Percentiles rank a stretch among this genome's conserved stretches.
These are phyloP conservation scores for Saturnispora ahearnii DNA, from an alignment of 805 yeast species.

Conservation along the genomic window DNA sequence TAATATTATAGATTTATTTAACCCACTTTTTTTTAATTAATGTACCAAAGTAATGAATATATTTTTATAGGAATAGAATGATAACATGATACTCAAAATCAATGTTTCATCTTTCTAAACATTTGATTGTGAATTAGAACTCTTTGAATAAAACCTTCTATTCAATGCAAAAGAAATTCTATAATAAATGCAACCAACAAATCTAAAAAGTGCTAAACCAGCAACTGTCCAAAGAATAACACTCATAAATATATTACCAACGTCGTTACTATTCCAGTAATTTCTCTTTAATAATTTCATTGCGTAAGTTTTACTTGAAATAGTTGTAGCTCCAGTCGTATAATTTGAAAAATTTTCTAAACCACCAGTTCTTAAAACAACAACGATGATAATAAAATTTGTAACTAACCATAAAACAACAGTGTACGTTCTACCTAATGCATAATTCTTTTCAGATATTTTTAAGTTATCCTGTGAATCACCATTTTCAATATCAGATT, in stretches of 20 bases:
- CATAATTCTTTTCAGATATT: constrained; percentile 58
- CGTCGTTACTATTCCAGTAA: constrained; percentile 14
- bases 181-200: constrained; percentile 61
- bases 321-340: constrained; percentile 11
- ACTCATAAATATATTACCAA: constrained; percentile 51
- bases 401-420: constrained; percentile 82
- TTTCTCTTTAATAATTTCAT: constrained; percentile 12
- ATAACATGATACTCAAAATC: no score
- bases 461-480: constrained; percentile 26
- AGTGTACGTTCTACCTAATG: constrained; percentile 78
- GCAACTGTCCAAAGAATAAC: constrained; percentile 91
- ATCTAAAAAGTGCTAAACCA: constrained; percentile 69
- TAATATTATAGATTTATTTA: no score
- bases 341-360: constrained; percentile 33
- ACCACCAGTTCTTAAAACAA: constrained; percentile 81
- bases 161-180: constrained; percentile 19
- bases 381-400: constrained; percentile 68
- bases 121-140: not conserved
- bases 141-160: constrained; percentile 16
- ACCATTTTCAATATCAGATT: constrained; percentile 30
- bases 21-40: not conserved
- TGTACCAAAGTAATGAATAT: not conserved
- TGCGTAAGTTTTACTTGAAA: constrained; percentile 19
- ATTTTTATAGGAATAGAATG: no score
- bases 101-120: not conserved